Conservation (phyloP, 2,329 filamentous ascomycete genomes). For the Calonectria hawksworthii region DNA sequence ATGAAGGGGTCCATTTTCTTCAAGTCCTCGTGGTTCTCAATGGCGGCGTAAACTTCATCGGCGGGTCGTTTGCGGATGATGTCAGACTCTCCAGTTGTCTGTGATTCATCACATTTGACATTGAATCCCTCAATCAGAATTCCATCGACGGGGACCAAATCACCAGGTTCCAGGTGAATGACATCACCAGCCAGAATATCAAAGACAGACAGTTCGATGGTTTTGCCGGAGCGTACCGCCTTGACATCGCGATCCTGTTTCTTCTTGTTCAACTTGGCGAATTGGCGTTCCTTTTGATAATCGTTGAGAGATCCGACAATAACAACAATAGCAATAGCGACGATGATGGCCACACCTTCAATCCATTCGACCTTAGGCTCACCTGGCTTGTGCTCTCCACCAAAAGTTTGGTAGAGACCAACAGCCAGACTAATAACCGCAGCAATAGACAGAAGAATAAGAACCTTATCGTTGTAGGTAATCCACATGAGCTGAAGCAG, state of each 20-base stretch:
- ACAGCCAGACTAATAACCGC: slow-evolving; percentile 81
- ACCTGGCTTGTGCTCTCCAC: slow-evolving; percentile 63
- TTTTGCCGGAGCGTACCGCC: slow-evolving; percentile 78
- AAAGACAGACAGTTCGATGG: slow-evolving; percentile 77
- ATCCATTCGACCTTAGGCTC: slow-evolving; percentile 80
- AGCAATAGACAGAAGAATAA: slow-evolving; percentile 79
- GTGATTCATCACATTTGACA: slow-evolving; percentile 83
- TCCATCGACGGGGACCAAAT: slow-evolving; percentile 81
- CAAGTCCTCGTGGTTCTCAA: slow-evolving; percentile 74
- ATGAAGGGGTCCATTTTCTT: slow-evolving; percentile 88
- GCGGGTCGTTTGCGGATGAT: slow-evolving; percentile 77
- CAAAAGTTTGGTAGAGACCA: slow-evolving; percentile 82
- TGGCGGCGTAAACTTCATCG: slow-evolving; percentile 78
- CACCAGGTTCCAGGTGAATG: slow-evolving; percentile 80
- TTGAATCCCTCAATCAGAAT: slow-evolving; percentile 80
- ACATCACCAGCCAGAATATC: slow-evolving; percentile 80
- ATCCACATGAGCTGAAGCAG: slow-evolving; percentile 84
- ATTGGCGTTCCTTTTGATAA: slow-evolving; percentile 85
- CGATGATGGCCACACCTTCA: slow-evolving; percentile 85
- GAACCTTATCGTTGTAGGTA: slow-evolving; percentile 86
- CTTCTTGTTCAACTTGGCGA: slow-evolving; percentile 83
- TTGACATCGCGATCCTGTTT: slow-evolving; percentile 83
- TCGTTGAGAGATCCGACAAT: slow-evolving; percentile 84
- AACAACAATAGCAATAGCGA: slow-evolving; percentile 83
- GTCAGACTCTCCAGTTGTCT: slow-evolving; percentile 84